Base-by-base conservation (phyloP, 2,329 filamentous ascomycete species). In the Lasiodiplodia sp. region DNA sequence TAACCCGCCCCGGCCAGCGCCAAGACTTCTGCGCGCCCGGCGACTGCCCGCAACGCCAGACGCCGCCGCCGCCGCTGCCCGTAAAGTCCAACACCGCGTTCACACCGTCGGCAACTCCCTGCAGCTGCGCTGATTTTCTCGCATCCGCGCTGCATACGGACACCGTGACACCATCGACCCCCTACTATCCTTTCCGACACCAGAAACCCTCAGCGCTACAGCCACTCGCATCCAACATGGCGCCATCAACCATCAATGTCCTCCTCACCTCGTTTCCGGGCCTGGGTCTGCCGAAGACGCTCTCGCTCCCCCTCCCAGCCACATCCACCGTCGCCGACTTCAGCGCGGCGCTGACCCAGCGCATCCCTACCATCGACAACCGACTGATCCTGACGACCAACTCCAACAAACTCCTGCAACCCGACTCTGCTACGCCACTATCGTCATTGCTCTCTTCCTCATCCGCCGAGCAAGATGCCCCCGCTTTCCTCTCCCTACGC, bases 251-350 rank as follows among this genome's bases (percentile, higher is more conserved):
- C 49, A 83, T 97, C 77, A 97, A 97, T 81, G 85, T 98, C 71
- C 88, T 98, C 69, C 84, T 99, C 70, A 91, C 93, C 73, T 93
- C 91, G 70, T 95, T 98, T 76, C 86, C 91, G 8, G 95, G 95
- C 71, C 87, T 97, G 21, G 90, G 91, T 57, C 87, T 97, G 7
- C 94, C 95, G 2, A 83, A 91, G n/a, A 96, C 94, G 0, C 85
- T 97, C 40, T 89, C 91, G 4, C 85, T 97, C n/a, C 90, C 92
- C 0, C 82, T 96, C 25, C 83, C 88, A 10, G 82, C 87, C 31
- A 84, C 88, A 38, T 88, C 91, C 8, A 87, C 89, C 14, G 83
- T 94, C 74, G 84, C 86, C 68, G 87, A 93, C 72, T 84, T 98
- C 21, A 88, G 89, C 85, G 94, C 80, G 80, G 88, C 77, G 72